phyloP scores from a whole-genome alignment of 441 rosid species.

The Croton setiger region DNA sequence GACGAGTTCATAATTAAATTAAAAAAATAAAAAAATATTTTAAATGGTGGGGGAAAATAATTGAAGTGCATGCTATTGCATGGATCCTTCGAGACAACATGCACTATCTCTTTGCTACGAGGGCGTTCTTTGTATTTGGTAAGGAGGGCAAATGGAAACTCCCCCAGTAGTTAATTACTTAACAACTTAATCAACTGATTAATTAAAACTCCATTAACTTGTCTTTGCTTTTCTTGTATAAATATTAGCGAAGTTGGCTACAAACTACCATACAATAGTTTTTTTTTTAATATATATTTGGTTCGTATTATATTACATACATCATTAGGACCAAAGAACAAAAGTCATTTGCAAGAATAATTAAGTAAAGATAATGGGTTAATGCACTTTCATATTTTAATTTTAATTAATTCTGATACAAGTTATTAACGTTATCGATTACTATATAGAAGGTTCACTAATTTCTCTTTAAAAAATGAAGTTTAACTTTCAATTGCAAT shows the following conservation, averaged over 20 bases:
- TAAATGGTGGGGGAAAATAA: background rate
- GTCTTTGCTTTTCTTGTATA: background rate
- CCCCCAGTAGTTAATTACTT: background rate
- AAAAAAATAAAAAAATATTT: no score
- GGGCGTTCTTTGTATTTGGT: background rate
- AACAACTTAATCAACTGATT: background rate
- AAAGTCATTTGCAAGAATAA: no score
- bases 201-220: background rate
- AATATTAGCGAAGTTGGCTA: background rate
- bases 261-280: background rate
- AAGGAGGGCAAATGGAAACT: background rate
- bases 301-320: no score
- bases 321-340: no score
- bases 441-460: no score
- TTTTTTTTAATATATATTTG: background rate
- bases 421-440: no score
- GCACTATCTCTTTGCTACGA: background rate
- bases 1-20: no score
- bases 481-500: no score
- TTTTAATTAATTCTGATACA: no score
- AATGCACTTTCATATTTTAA: no score
- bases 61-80: background rate
- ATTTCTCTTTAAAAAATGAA: no score
- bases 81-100: background rate
- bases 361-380: no score